A percentile compares a stretch with the other conserved stretches of the same genome.
phyloP scores from a whole-genome alignment of 495 filamentous ascomycete genomes.

The Aspergillus conjunctus region DNA sequence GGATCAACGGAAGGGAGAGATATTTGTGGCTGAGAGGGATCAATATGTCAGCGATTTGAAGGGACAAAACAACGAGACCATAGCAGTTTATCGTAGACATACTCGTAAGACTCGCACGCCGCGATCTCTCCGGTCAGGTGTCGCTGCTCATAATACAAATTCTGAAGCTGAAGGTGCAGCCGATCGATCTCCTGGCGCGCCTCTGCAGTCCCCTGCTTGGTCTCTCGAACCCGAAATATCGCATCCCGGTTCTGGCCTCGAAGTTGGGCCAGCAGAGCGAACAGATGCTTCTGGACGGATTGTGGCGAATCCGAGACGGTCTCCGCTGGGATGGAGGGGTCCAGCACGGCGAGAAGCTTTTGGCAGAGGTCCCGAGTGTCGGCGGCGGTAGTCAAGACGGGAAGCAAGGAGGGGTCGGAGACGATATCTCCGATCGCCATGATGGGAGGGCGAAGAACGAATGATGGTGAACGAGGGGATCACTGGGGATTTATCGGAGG shows the following conservation, averaged over 20 bases:
- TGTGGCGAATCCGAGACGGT: slow-evolving; percentile 47
- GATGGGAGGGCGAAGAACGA: slow-evolving; percentile 12
- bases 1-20: slow-evolving; percentile 78
- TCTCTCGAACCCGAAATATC: slow-evolving; percentile 77
- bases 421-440: slow-evolving; percentile 64
- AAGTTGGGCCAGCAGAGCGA: slow-evolving; percentile 76
- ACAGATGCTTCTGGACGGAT: slow-evolving; percentile 71
- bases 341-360: slow-evolving; percentile 63
- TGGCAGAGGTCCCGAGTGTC: slow-evolving; percentile 73
- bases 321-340: slow-evolving; percentile 42
- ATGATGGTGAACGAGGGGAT: slow-evolving; percentile 9
- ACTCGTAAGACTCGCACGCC: slow-evolving; percentile 92
- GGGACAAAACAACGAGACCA: not conserved
- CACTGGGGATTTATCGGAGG: slow-evolving; percentile 7
- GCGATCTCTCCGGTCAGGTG: slow-evolving; percentile 88
- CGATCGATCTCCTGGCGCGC: slow-evolving; percentile 87
- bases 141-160: slow-evolving; percentile 93
- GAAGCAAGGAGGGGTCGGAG: slow-evolving; percentile 66
- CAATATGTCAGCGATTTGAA: slow-evolving; percentile 14
- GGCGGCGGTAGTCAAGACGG: slow-evolving; percentile 70
- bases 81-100: slow-evolving; percentile 37
- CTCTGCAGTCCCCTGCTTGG: slow-evolving; percentile 83
- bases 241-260: slow-evolving; percentile 82
- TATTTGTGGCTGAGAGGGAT: slow-evolving; percentile 74
- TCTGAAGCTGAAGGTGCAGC: slow-evolving; percentile 89